Evolutionary conservation across 2,329 filamentous ascomycete species (phyloP).

Genomic region (Colletotrichum graminicola): DNA sequence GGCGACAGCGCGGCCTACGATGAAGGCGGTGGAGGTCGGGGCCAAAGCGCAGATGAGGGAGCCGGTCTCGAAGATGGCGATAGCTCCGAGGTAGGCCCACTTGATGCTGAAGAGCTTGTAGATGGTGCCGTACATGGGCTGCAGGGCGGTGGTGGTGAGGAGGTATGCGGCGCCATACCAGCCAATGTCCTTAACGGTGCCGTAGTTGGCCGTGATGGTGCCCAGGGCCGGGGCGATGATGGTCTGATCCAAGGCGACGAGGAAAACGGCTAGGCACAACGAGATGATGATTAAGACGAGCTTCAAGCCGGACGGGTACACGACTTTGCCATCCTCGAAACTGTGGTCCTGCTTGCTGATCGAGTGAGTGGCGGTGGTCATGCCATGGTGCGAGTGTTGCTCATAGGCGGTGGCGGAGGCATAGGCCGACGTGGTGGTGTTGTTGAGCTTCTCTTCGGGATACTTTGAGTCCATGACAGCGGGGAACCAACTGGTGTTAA

Average conservation of each 20-base stretch:
- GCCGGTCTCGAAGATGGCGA: constrained; percentile 60
- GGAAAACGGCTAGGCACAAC: constrained; percentile 61
- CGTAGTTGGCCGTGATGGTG: constrained; percentile 62
- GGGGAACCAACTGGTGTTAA: not conserved
- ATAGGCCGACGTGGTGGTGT: constrained; percentile 29
- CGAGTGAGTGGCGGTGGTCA: not conserved
- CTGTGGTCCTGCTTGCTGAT: not conserved
- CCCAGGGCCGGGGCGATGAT: constrained; percentile 65
- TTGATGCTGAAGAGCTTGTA: constrained; percentile 66
- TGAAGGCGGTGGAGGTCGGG: constrained; percentile 61
- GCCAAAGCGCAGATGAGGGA: constrained; percentile 59
- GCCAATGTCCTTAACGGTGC: constrained; percentile 61
- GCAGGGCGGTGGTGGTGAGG: constrained; percentile 62
- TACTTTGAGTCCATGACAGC: constrained; percentile 23
- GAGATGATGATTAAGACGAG: constrained; percentile 57
- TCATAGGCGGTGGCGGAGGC: constrained; percentile 30
- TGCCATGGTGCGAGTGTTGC: constrained; percentile 7
- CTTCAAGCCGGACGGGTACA: constrained; percentile 57
- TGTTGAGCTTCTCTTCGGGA: constrained; percentile 11
- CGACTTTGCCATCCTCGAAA: constrained; percentile 40
- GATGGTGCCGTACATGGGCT: constrained; percentile 63
- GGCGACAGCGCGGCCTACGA: constrained; percentile 64
- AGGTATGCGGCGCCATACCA: constrained; percentile 66
- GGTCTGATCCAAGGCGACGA: constrained; percentile 65
- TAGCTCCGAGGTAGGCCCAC: constrained; percentile 56